Evolutionary conservation across 768 basidiomycete genomes (phyloP), one percentile per base, ranked within the genome.

Genomic region (Macrocybe gigantea): DNA sequence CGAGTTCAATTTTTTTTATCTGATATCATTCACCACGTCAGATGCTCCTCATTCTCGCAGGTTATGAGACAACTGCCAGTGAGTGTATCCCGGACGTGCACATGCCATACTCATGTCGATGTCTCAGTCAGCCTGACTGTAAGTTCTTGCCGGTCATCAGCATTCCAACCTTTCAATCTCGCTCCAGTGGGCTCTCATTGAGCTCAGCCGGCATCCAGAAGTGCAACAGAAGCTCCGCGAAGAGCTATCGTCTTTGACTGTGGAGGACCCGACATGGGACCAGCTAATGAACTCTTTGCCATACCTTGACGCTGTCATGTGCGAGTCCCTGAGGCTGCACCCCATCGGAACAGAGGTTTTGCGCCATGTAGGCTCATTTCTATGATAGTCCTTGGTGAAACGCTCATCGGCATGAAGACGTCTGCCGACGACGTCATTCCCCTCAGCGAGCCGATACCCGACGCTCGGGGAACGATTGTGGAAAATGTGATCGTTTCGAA

Each of bases 51-150:
- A 58, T 73, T 33, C 41, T 71, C 33, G 64, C 64, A 12, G 71
- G 69, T 9, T 72, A 72, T 46, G 68, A 72, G 52, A 69, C 68
- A 2, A 69, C 69, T 1, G 70, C 70, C 1, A 63, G 70, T 66
- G 50, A 38, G 63, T 41, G 12, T 9, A 11, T 11, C 9, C 3
- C 13, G 41, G 30, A 14, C 8, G 13, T 14, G 14, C 10, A 43
- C 41, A 9, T 12, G 22, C 11, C 11, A 10, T 43, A 35, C 5
- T 41, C 22, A 37, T 9, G 14, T 38, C 6, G 10, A 14, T 8
- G 14, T 47, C 15, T 22, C 29, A 41, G 13, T 14, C 33, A 38
- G 36, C 36, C 11, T 42, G 30, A 40, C 30, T 42, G 29, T 6
- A 14, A 6, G 33, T 7, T 3, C 14, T 40, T 31, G n/a, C 22